Percentiles rank a stretch among this genome's conserved stretches.
Conservation (phyloP, 2,329 filamentous ascomycete genomes). For the Torrubiella hemipterigena region DNA sequence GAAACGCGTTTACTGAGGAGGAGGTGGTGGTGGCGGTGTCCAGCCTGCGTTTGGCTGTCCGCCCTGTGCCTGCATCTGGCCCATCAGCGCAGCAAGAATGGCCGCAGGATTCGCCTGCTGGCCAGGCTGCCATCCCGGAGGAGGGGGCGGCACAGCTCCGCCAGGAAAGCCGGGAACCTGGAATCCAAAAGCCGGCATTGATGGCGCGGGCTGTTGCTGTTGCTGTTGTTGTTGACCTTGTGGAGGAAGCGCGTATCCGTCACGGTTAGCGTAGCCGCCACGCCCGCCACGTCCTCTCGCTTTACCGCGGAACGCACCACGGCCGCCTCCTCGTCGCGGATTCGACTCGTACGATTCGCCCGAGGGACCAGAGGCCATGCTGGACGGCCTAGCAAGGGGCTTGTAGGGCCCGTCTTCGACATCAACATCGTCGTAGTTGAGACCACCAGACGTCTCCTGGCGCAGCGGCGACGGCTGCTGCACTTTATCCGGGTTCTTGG, state of each 20-base stretch:
- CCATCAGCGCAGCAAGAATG: slow-evolving; percentile 39
- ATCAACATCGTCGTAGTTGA: slow-evolving; percentile 59
- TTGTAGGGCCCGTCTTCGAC: slow-evolving; percentile 62
- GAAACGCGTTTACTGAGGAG: slow-evolving; percentile 14
- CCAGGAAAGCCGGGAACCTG: slow-evolving; percentile 30
- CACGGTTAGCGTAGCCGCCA: slow-evolving; percentile 22
- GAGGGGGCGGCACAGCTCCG: slow-evolving; percentile 20
- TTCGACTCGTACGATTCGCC: slow-evolving; percentile 21
- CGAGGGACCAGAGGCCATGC: slow-evolving; percentile 40
- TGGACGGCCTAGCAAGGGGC: slow-evolving; percentile 55
- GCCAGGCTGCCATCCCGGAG: slow-evolving; percentile 25
- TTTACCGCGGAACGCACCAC: slow-evolving; percentile 24
- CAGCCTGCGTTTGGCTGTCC: slow-evolving; percentile 14
- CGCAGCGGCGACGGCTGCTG: slow-evolving; percentile 24
- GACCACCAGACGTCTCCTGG: slow-evolving; percentile 29
- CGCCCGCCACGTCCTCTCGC: slow-evolving; percentile 22
- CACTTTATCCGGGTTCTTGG: slow-evolving; percentile 25
- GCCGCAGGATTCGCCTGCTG: slow-evolving; percentile 35
- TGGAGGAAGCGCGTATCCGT: slow-evolving; percentile 30
- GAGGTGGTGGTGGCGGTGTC: slow-evolving; percentile 17
- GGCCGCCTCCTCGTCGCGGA: slow-evolving; percentile 28
- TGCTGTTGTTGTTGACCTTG: slow-evolving; percentile 19
- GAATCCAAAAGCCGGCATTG: slow-evolving; percentile 26
- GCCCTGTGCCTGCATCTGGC: slow-evolving; percentile 26
- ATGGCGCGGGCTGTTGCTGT: slow-evolving; percentile 15